Evolutionary conservation across 1,139 yeast species (phyloP), one percentile per base, ranked within the genome.

Genomic region (Candida dubliniensis): DNA sequence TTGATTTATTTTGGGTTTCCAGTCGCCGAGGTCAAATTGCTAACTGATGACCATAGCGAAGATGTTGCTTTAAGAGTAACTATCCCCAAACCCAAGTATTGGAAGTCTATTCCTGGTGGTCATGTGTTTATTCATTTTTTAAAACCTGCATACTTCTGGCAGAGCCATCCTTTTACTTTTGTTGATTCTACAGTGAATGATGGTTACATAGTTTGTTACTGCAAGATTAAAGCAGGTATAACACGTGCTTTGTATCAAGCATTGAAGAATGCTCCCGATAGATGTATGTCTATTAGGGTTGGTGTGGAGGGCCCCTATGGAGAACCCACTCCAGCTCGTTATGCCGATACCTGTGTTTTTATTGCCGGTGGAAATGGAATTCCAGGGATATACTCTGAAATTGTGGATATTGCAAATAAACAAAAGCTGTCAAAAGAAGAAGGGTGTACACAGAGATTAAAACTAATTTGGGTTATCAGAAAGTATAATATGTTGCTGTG

Each of bases 51-150:
- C 48, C 5, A 18, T 18, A 18, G 23, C 5, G 23, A 18, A 18
- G 23, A 18, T 4, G 23, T 18, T 18, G 69, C 76, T 2, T 60
- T 76, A 29, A 67, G 68, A 51, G 66, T 76, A 2, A 54, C 59
- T 3, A 62, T 75, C 3, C 74, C 77, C 1, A 71, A 62, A 38
- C 76, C 78, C 13, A 54, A 50, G 2, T 58, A 63, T 47, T 76
- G 79, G 79, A 56, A 60, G 14, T 54, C 74, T 1, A 55, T 62
- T 36, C 77, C 80, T 8, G 82, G 82, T 34, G 76, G 79, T 1
- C 80, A 77, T 55, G 81, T 78, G 0, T 79, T 72, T 45, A 61
- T 79, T 33, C 70, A 75, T 49, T 77, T 79, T 55, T 44, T 74
- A 31, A 59, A 60, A 38, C 65, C 65, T 5, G 47, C 59, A n/a